Conservation (phyloP, 2,329 filamentous ascomycete species). For the Macrophomina pseudophaseolina region DNA sequence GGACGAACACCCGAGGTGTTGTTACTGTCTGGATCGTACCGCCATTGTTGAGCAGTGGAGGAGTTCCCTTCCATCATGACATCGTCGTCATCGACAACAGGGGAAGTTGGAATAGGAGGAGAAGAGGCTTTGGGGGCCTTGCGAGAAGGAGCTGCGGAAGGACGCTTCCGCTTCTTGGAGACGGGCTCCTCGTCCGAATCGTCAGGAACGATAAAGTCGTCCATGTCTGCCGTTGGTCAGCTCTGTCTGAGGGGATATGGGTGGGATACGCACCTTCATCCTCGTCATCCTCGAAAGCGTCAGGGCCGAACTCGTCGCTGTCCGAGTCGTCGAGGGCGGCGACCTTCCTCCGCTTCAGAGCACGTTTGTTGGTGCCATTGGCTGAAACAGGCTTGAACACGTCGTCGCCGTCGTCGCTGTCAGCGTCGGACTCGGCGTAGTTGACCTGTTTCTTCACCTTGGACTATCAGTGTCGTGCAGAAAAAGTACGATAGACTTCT, state of each 20-base stretch:
- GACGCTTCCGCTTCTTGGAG: constrained; percentile 72
- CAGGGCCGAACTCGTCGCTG: constrained; percentile 70
- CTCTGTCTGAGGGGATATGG: neutral
- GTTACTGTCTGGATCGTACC: constrained; percentile 67
- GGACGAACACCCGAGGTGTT: constrained; percentile 56
- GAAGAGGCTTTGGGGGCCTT: constrained; percentile 64
- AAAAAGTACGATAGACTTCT: constrained; percentile 28
- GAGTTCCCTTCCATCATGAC: constrained; percentile 54
- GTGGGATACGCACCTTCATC: constrained; percentile 55
- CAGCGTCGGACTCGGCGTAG: constrained; percentile 26
- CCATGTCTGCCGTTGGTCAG: constrained; percentile 64
- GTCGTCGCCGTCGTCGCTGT: constrained; percentile 64
- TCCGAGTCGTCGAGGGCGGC: constrained; percentile 68
- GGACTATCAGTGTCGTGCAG: constrained; percentile 26
- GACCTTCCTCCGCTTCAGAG: constrained; percentile 61
- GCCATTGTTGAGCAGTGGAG: constrained; percentile 83
- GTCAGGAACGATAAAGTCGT: constrained; percentile 86
- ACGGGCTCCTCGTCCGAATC: constrained; percentile 75
- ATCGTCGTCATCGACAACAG: constrained; percentile 60
- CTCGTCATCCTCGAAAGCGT: constrained; percentile 58
- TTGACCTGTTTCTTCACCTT: constrained; percentile 51
- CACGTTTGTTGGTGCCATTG: constrained; percentile 49
- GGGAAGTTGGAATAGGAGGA: constrained; percentile 54
- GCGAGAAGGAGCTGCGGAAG: constrained; percentile 59
- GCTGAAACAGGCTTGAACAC: constrained; percentile 65